These are phyloP conservation scores for Saturnispora sanitii DNA, from an alignment of 805 yeast genomes.

Conservation along the genomic window DNA sequence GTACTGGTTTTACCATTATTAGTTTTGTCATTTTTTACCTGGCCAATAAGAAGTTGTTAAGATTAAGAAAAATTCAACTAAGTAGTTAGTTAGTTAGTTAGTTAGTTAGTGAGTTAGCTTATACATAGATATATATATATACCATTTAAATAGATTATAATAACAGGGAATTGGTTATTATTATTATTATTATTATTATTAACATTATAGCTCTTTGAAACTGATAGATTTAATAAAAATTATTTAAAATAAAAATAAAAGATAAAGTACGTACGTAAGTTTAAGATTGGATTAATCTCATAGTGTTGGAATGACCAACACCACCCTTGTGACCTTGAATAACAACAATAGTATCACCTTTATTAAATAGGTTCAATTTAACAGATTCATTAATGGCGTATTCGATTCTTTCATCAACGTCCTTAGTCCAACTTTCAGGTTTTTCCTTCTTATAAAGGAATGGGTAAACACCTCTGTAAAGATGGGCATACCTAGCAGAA, in stretches of 20 bases:
- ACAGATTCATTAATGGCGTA: constrained; percentile 88
- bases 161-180: too few species aligned
- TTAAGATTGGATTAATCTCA: constrained; percentile 48
- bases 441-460: constrained; percentile 63
- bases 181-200: too few species aligned
- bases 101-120: not conserved
- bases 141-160: not conserved
- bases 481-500: constrained; percentile 91
- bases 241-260: not conserved
- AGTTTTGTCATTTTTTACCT: constrained; percentile 38
- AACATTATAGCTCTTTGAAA: too few species aligned
- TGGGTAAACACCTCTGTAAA: constrained; percentile 98
- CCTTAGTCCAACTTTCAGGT: constrained; percentile 86
- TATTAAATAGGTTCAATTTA: constrained; percentile 71
- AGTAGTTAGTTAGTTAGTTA: constrained; percentile 11
- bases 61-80: constrained; percentile 55
- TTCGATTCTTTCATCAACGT: constrained; percentile 89
- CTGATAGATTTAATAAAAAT: constrained; percentile 1
- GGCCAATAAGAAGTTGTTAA: constrained; percentile 49
- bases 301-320: constrained; percentile 97
- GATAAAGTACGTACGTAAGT: not conserved
- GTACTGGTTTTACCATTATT: constrained; percentile 32
- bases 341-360: constrained; percentile 85
- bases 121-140: not conserved
- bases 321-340: constrained; percentile 99